These are phyloP conservation scores for Triticum monococcum DNA, from an alignment of 176 grass and related monocot species.

Conservation along the genomic window DNA sequence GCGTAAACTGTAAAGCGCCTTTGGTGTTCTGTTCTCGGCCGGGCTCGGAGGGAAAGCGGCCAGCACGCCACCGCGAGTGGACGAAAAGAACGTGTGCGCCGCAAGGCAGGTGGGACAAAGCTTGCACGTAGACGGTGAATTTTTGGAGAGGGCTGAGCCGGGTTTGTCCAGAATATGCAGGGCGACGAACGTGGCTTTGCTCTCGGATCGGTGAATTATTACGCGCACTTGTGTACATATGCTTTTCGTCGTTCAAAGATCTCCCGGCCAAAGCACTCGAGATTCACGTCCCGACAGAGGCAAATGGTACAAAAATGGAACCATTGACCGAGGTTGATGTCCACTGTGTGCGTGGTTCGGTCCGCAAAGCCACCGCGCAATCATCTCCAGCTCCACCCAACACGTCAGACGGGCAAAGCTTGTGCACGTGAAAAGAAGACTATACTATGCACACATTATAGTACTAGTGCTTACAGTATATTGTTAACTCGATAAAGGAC, in stretches of 20 bases:
- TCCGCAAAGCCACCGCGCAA: neutral
- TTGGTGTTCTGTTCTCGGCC: neutral
- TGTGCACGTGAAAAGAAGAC: slow-evolving; percentile 33
- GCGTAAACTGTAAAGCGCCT: neutral
- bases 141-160: no score
- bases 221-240: neutral
- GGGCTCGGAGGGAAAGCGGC: neutral
- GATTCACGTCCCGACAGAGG: slow-evolving; percentile 41
- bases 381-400: slow-evolving; percentile 34
- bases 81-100: no score
- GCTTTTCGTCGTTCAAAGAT: neutral
- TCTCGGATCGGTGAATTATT: no score
- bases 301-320: neutral
- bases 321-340: slow-evolving; percentile 19
- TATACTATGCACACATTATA: neutral
- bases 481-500: neutral
- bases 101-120: no score
- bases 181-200: no score
- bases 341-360: no score
- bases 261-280: neutral
- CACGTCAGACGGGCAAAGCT: slow-evolving; percentile 16
- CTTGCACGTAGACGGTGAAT: neutral
- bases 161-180: no score
- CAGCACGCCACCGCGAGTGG: neutral
- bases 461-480: no score